Conservation (phyloP, 2,329 filamentous ascomycete species). For the Alternaria brassicae region DNA sequence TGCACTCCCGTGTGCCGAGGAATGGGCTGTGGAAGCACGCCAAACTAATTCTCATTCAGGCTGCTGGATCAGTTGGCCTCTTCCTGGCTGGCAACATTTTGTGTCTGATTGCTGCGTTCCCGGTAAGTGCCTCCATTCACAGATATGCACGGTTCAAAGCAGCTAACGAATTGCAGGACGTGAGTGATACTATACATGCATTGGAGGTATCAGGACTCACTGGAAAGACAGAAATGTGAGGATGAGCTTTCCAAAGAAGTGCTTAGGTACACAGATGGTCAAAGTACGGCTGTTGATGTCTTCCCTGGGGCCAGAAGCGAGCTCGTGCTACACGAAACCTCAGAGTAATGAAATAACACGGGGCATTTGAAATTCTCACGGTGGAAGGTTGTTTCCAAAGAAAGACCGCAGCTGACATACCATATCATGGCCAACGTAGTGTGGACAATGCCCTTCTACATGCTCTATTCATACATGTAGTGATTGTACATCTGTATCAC, state of each 20-base stretch:
- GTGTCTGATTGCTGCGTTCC: constrained; percentile 6
- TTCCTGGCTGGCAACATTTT: constrained; percentile 7
- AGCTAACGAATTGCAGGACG: constrained; percentile 1
- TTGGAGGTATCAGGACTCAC: constrained; percentile 2
- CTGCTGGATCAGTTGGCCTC: background rate
- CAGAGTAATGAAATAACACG: background rate
- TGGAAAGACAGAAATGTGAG: background rate
- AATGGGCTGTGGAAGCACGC: background rate
- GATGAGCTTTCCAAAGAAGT: background rate
- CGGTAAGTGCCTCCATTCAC: background rate
- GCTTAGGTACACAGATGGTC: background rate
- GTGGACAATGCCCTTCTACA: background rate
- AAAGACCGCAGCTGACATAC: background rate
- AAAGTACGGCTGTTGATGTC: background rate
- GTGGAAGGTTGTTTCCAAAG: background rate
- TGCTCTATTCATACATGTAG: background rate
- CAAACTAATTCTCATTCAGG: background rate
- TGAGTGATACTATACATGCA: constrained; percentile 1
- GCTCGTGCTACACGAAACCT: background rate
- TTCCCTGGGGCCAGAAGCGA: background rate
- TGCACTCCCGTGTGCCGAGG: background rate
- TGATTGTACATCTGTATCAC: background rate
- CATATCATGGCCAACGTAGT: background rate
- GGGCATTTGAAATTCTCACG: background rate
- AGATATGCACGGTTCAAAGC: background rate